Percentiles rank a stretch among this genome's conserved stretches.
phyloP scores from a whole-genome alignment of 305 asterid genomes.

The Coffea humblotiana region DNA sequence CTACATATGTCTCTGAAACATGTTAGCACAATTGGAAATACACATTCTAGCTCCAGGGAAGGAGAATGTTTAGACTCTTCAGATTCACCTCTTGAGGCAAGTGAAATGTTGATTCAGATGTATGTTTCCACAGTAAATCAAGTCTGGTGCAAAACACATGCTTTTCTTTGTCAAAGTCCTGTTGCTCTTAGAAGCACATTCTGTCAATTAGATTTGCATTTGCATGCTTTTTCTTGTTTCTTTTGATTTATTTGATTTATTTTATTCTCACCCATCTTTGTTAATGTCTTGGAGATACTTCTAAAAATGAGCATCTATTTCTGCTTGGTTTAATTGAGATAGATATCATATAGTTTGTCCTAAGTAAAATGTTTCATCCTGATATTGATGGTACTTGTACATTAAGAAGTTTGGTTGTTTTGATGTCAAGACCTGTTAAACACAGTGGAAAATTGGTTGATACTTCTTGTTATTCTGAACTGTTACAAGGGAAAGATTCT shows the following conservation, averaged over 20 bases:
- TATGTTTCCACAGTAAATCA: not conserved
- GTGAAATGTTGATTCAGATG: slow-evolving; percentile 25
- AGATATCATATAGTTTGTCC: not conserved
- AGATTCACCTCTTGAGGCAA: slow-evolving; percentile 52
- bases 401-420: not conserved
- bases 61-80: slow-evolving; percentile 16
- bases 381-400: not conserved
- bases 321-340: not conserved
- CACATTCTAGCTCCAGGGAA: slow-evolving; percentile 15
- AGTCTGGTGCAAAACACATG: not conserved
- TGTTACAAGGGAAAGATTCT: not conserved
- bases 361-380: not conserved
- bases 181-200: not conserved
- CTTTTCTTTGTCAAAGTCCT: not conserved
- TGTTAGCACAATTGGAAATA: slow-evolving; percentile 37
- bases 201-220: not conserved
- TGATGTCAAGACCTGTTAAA: not conserved
- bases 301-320: not conserved
- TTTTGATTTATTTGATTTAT: not conserved
- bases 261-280: too few species aligned
- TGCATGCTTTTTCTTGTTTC: not conserved
- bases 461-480: not conserved
- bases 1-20: slow-evolving; percentile 65
- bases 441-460: not conserved
- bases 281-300: not conserved